These are phyloP conservation scores for Cladosporium austrohemisphaericum DNA, from an alignment of 2,329 filamentous ascomycete genomes.

Conservation along the genomic window DNA sequence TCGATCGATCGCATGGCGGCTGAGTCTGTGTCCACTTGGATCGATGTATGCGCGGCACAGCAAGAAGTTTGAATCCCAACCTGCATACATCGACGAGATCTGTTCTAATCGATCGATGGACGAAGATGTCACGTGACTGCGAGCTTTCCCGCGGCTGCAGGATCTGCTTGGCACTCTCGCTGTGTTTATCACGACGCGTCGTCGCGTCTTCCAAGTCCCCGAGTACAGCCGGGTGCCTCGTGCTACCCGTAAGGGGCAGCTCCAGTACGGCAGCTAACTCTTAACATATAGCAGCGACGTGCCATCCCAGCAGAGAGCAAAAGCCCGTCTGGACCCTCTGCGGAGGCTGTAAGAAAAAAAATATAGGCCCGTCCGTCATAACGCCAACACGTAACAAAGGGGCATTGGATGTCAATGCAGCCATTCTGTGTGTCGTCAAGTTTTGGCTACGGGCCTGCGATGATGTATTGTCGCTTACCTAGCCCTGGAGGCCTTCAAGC, in stretches of 20 bases:
- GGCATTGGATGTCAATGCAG: slow-evolving; percentile 9
- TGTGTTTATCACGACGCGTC: slow-evolving; percentile 9
- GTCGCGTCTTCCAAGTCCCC: slow-evolving; percentile 5
- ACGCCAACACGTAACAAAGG: background rate
- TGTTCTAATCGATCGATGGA: slow-evolving; percentile 7
- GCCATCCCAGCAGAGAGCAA: slow-evolving; percentile 2
- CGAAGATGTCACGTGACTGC: slow-evolving; percentile 5
- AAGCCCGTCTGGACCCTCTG: slow-evolving; percentile 12
- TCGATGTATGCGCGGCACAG: background rate
- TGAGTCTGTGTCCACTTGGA: background rate
- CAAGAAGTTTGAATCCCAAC: background rate
- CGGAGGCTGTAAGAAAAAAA: slow-evolving; percentile 13
- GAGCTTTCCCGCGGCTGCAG: background rate
- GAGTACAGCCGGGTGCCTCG: slow-evolving; percentile 3
- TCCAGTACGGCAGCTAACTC: slow-evolving; percentile 12
- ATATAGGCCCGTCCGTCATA: slow-evolving; percentile 6
- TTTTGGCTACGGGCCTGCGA: slow-evolving; percentile 3
- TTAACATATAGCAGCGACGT: background rate
- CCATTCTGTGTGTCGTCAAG: slow-evolving; percentile 6
- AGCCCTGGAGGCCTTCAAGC: too few species aligned
- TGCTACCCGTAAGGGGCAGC: slow-evolving; percentile 8
- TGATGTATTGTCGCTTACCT: slow-evolving; percentile 4
- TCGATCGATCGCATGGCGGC: slow-evolving; percentile 1
- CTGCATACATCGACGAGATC: background rate
- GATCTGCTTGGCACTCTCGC: slow-evolving; percentile 11